A percentile compares a stretch with the other conserved stretches of the same genome.
Evolutionary conservation across 2,329 filamentous ascomycete species (phyloP).

Genomic region (Aphanoascus verrucosus): DNA sequence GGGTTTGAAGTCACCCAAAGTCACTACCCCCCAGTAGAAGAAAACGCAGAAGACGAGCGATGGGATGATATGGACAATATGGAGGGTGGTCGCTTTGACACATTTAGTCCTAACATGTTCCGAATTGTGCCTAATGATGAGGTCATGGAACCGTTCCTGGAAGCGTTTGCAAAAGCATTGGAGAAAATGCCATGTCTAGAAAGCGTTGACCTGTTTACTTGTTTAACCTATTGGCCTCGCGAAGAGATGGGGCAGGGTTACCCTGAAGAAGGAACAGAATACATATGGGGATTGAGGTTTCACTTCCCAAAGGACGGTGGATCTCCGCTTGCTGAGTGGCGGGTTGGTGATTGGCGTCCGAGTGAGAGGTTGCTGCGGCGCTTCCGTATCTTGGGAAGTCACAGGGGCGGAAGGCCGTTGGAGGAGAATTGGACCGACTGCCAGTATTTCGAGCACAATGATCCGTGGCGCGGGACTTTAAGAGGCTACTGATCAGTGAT

Average conservation of each 20-base stretch:
- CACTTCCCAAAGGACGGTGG: background rate
- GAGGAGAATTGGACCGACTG: no score
- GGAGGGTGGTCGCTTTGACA: background rate
- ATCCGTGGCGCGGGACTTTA: no score
- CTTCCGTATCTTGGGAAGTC: slow-evolving; percentile 1
- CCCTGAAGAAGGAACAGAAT: background rate
- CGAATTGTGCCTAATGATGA: slow-evolving; percentile 9
- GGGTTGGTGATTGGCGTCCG: slow-evolving; percentile 10
- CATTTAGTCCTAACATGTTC: slow-evolving; percentile 2
- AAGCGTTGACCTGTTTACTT: slow-evolving; percentile 1
- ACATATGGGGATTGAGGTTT: slow-evolving; percentile 11
- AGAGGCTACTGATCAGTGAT: no score
- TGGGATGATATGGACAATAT: slow-evolving; percentile 1
- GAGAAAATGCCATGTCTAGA: slow-evolving; percentile 11
- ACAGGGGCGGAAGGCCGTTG: background rate
- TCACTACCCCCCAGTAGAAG: slow-evolving; percentile 6
- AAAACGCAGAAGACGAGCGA: slow-evolving; percentile 5
- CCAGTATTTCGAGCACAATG: no score
- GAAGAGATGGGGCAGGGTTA: background rate
- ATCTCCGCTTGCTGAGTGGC: slow-evolving; percentile 10
- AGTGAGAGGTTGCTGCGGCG: slow-evolving; percentile 2
- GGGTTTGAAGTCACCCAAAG: slow-evolving; percentile 5
- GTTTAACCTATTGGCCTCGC: background rate
- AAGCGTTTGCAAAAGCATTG: slow-evolving; percentile 12
- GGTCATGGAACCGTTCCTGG: slow-evolving; percentile 10